These are phyloP conservation scores for Pyracantha coccinea DNA, from an alignment of 331 rosid species.

Conservation along the genomic window DNA sequence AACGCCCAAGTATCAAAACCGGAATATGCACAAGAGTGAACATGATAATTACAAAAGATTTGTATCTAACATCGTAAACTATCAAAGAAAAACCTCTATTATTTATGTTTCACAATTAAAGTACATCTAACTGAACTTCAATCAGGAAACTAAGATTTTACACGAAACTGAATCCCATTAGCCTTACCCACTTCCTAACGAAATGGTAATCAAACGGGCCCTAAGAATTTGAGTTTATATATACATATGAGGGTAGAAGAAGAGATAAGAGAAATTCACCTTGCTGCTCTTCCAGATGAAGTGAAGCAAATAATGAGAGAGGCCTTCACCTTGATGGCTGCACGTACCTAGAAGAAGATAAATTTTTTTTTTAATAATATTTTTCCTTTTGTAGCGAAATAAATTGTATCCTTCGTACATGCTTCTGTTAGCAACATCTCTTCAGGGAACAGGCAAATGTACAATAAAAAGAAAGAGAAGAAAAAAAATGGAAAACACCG, in stretches of 20 bases:
- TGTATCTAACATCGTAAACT: not conserved
- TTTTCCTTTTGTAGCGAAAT: not conserved
- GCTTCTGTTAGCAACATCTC: not conserved
- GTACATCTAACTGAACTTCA: not conserved
- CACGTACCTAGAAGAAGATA: conserved; percentile 18
- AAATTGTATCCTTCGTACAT: not conserved
- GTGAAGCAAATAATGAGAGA: conserved; percentile 76
- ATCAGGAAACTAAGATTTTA: not conserved
- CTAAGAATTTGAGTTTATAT: not conserved
- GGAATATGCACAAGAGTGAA: not conserved
- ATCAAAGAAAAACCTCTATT: not conserved
- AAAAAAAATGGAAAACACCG: not conserved
- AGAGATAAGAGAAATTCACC: conserved; percentile 12
- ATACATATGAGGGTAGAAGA: not conserved
- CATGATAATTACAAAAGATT: not conserved
- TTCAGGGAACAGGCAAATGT: conserved; percentile 1
- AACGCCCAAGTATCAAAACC: not conserved
- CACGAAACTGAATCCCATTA: not conserved
- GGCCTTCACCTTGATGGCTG: conserved; percentile 42
- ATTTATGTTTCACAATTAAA: not conserved
- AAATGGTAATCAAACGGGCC: too few species aligned
- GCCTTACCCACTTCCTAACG: not conserved
- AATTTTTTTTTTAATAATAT: not conserved
- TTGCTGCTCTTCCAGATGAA: conserved; percentile 61
- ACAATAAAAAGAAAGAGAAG: not conserved